Percentiles rank a stretch among this genome's conserved stretches.
phyloP scores from a whole-genome alignment of 768 basidiomycete genomes.

The Leccinum rimulosum region DNA sequence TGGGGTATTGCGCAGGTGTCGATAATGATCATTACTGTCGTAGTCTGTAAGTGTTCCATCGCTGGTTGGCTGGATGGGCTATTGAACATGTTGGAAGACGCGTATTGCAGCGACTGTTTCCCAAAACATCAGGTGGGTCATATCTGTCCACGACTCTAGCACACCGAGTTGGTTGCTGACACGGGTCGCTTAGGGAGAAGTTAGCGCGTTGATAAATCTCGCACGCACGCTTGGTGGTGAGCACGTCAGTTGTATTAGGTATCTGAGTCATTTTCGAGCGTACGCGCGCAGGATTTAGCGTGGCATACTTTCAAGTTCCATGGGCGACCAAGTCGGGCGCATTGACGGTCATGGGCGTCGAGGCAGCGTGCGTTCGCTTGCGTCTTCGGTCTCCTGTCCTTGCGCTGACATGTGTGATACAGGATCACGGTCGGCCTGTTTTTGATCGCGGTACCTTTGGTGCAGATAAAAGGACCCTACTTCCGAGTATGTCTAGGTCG shows the following conservation, averaged over 20 bases:
- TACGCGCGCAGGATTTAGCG: constrained; percentile 29
- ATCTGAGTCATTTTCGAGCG: background rate
- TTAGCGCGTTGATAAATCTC: constrained; percentile 42
- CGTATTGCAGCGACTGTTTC: constrained; percentile 39
- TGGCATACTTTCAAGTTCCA: constrained; percentile 42
- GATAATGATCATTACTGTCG: constrained; percentile 41
- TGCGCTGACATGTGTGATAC: background rate
- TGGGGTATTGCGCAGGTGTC: constrained; percentile 43
- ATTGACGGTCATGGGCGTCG: constrained; percentile 36
- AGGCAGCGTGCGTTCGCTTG: constrained; percentile 33
- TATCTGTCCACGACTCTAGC: too few relatives aligned
- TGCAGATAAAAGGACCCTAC: constrained; percentile 34
- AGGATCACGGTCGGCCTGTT: constrained; percentile 36
- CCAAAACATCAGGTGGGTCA: constrained; percentile 28
- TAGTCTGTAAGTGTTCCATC: constrained; percentile 30
- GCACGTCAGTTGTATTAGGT: background rate
- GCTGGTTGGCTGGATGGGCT: background rate
- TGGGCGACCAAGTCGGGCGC: constrained; percentile 38
- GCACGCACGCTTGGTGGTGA: constrained; percentile 34
- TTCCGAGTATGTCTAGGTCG: constrained; percentile 31
- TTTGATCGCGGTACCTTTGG: constrained; percentile 34
- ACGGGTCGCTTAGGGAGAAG: constrained; percentile 34
- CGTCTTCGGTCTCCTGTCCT: background rate
- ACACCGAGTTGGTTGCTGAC: background rate
- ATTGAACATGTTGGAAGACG: constrained; percentile 25